Conservation (phyloP, 371 early-diverging fungal species). For the Mortierella sp. region DNA sequence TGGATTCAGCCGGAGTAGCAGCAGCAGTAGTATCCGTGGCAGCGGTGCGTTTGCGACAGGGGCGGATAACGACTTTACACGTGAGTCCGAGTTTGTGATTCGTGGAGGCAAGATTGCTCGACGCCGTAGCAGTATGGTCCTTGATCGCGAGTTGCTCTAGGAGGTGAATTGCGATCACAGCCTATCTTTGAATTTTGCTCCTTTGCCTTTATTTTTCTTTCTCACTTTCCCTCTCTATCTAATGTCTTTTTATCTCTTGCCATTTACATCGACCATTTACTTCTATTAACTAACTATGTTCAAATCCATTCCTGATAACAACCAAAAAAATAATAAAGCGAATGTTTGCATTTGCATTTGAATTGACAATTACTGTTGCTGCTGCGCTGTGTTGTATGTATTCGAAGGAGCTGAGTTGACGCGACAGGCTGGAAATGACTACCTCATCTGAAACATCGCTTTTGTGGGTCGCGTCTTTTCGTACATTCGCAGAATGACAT, state of each 20-base stretch:
- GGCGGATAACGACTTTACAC: constrained; percentile 39
- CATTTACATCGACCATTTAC: neutral
- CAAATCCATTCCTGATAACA: neutral
- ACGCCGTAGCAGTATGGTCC: constrained; percentile 54
- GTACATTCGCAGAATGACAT: no score
- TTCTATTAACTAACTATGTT: neutral
- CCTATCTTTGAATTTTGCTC: neutral
- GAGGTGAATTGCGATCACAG: neutral
- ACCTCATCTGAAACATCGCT: no score
- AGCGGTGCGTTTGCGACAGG: constrained; percentile 25
- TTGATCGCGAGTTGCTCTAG: constrained; percentile 29
- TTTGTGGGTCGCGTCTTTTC: no score
- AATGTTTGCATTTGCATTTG: neutral
- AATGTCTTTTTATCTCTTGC: neutral
- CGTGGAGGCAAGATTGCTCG: constrained; percentile 58
- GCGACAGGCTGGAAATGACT: neutral
- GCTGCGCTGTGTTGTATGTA: neutral
- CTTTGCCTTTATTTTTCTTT: neutral
- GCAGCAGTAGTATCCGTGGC: constrained; percentile 17
- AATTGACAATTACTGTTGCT: neutral
- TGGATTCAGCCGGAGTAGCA: neutral
- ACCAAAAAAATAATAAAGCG: neutral
- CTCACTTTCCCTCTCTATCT: neutral
- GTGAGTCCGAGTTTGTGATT: constrained; percentile 54
- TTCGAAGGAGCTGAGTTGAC: neutral